Evolutionary conservation across 106 monocot species (phyloP).

Genomic region (Apostasia ramifera): DNA sequence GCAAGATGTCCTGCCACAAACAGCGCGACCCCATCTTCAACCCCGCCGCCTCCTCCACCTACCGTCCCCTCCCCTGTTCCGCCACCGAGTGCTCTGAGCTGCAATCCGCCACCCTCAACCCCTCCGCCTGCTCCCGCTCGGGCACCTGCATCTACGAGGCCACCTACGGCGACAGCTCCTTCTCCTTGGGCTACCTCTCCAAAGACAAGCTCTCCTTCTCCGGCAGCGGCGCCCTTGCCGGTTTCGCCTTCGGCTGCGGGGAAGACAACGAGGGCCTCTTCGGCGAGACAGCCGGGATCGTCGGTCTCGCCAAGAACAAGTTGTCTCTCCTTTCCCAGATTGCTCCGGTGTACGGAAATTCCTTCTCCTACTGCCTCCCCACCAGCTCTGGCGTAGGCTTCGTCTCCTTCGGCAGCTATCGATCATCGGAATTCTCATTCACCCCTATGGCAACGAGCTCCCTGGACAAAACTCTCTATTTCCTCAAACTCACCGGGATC

Average conservation of each 20-base stretch:
- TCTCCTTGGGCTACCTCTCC: conserved; percentile 8
- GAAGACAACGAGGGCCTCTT: conserved; percentile 89
- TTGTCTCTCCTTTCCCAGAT: conserved; percentile 66
- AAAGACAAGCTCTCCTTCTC: conserved; percentile 14
- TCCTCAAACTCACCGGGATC: conserved; percentile 24
- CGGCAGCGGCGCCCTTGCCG: not conserved
- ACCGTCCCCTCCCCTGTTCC: conserved; percentile 44
- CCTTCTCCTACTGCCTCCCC: conserved; percentile 96
- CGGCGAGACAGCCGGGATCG: conserved; percentile 68
- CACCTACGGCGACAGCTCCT: conserved; percentile 10
- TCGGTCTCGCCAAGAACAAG: conserved; percentile 64
- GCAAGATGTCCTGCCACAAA: conserved; percentile 38
- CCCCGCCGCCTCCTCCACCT: conserved; percentile 54
- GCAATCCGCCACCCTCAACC: conserved; percentile 36
- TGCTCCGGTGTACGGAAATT: conserved; percentile 18
- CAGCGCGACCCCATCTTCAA: conserved; percentile 66
- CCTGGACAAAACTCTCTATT: conserved; percentile 41
- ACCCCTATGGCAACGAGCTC: conserved; percentile 40
- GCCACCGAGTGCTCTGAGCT: conserved; percentile 37
- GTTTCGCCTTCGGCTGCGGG: conserved; percentile 79
- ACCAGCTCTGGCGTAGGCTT: conserved; percentile 42
- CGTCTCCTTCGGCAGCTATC: conserved; percentile 42
- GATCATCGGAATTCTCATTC: conserved; percentile 10
- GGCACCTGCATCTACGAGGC: conserved; percentile 6
- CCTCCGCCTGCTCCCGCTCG: not conserved